Evolutionary conservation across 805 yeast genomes (phyloP), one percentile per base, ranked within the genome.

Genomic region (Kodamaea neixiangensis): DNA sequence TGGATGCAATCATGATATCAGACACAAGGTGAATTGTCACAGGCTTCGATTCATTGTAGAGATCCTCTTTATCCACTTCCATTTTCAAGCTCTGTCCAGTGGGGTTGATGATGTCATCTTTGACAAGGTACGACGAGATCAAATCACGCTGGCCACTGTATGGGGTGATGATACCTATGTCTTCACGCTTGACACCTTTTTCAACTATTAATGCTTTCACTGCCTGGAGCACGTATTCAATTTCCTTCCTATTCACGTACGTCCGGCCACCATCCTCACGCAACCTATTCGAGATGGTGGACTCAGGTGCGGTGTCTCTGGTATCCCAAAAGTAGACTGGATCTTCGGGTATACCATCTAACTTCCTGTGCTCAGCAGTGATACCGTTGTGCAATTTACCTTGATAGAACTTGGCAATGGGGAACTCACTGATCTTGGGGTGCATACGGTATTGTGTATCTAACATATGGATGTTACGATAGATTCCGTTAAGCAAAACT

Each of bases 161-260:
- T n/a, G 90, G 89, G 0, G 91, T 86, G 50, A 86, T 82, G 11
- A 86, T 71, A 55, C 89, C 87, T 48, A 86, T 85, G 34, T 81
- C 76, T 2, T 71, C 65, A 38, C 75, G 72, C 7, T 68, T 56
- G 21, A 85, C 76, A 11, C 75, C 72, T 58, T 84, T 82, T 29
- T 81, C 85, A 52, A 76, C 70, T 15, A 85, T 75, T 55, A 86
- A 68, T 19, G 69, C 71, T 43, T 74, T 78, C 41, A 86, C 58
- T 0, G 78, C 68, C 50, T 78, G 70, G n/a, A 77, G 59, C 7
- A 86, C 74, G 38, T 66, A 64, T 3, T 71, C 64, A 4, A 78
- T 78, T 63, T 86, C 91, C 38, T 80, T 78, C 9, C 58, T 58
- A 55, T 86, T 86, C 15, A 72, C 72, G 66, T 81, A 83, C 0